phyloP scores from a whole-genome alignment of 805 yeast genomes.

The Wickerhamomyces ciferrii region DNA sequence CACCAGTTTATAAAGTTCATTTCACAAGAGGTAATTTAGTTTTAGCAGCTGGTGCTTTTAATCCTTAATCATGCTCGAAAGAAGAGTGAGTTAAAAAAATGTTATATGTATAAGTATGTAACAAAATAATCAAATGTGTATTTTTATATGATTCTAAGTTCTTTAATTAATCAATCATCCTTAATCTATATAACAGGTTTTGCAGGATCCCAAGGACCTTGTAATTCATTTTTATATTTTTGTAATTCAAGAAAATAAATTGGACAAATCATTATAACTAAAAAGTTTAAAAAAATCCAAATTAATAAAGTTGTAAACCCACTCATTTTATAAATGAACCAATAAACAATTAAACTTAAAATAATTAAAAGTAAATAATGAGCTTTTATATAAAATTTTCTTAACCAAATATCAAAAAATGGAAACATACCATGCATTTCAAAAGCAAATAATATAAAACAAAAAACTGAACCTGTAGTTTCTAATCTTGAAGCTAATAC shows the following conservation, averaged over 20 bases:
- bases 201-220: conserved; percentile 94
- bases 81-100: no score
- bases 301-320: conserved; percentile 36
- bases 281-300: conserved; percentile 46
- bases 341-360: conserved; percentile 20
- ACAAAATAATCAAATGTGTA: neutral
- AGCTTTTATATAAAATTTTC: conserved; percentile 27
- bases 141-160: neutral
- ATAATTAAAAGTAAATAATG: conserved; percentile 7
- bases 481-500: conserved; percentile 84
- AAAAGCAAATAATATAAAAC: conserved; percentile 71
- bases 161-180: no score
- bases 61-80: conserved; percentile 10
- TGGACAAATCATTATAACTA: conserved; percentile 57
- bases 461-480: conserved; percentile 72
- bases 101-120: neutral
- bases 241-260: conserved; percentile 67
- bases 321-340: conserved; percentile 29
- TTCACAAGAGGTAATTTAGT: conserved; percentile 89
- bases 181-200: conserved; percentile 45
- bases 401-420: conserved; percentile 54
- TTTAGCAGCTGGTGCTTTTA: conserved; percentile 87
- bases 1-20: conserved; percentile 90
- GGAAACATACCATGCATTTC: conserved; percentile 73
- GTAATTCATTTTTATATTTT: conserved; percentile 76